Base-by-base conservation (phyloP, 2,329 filamentous ascomycete species). In the Xenoacremonium recifei region DNA sequence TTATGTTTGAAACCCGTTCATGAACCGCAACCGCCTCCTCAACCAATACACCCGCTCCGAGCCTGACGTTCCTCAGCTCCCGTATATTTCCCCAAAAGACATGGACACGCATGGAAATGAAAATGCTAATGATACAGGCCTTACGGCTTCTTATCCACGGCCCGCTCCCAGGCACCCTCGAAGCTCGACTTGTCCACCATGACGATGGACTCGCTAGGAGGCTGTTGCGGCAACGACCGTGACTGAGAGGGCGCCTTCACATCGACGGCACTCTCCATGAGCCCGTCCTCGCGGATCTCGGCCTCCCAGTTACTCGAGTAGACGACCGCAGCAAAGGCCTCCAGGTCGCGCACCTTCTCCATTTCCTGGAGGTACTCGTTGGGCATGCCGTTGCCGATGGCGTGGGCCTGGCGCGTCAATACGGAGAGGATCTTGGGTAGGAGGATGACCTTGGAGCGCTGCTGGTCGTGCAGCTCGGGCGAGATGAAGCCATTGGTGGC, bases 341-440 rank as follows among this genome's bases (percentile, higher is more conserved):
- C 86, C 9, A 95, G 73, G 47, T 91, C 87, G 20, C 77, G 74
- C 29, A 91, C 85, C 39, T 75, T 67, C 66, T 95, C 89, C 75
- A 95, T 89, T 29, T 83, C 80, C 55, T 82, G 77, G 21, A 87
- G 72, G 60, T 87, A 87, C 69, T 78, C 84, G 64, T 79, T 89
- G 43, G 77, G 82, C 67, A 80, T 78, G 54, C 88, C 88, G 57
- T 85, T 84, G 39, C 91, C 92, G 53, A 99, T 95, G 40, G 75
- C 78, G 64, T 96, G 91, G 5, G 92, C 92, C 70, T 99, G 91
- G 53, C 89, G 82, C 29, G 90, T 93, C 56, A 97, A 79, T 5
- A 95, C 85, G 3, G 92, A 95, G 25, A 99, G 74, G 39, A 95
- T 85, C 65, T 89, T 95, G 35, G 93, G 93, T 30, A 99, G 77